A percentile compares a stretch with the other conserved stretches of the same genome.
These are phyloP conservation scores for Rosa lucieae DNA, from an alignment of 306 rosid species.

Conservation along the genomic window DNA sequence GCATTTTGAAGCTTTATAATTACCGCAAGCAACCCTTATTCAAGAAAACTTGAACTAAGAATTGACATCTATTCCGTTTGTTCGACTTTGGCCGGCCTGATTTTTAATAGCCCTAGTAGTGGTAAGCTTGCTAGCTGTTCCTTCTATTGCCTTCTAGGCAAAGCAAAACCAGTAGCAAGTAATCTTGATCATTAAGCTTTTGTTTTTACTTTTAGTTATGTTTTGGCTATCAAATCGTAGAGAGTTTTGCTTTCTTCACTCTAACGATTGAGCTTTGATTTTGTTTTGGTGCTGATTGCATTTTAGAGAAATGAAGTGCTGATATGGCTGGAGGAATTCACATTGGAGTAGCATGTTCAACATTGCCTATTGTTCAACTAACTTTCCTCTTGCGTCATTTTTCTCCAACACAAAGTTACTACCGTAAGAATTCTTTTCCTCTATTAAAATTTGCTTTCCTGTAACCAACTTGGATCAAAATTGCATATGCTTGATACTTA, in stretches of 20 bases:
- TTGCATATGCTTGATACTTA: neutral
- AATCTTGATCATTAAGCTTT: neutral
- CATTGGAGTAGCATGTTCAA: conserved; percentile 46
- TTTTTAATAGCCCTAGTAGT: neutral
- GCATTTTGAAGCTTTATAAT: neutral
- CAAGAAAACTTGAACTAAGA: neutral
- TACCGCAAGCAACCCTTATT: neutral
- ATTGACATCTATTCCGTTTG: neutral
- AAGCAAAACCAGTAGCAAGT: neutral
- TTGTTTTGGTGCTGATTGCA: conserved; percentile 28
- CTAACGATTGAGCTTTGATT: neutral
- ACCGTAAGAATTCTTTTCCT: neutral
- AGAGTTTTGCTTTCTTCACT: neutral
- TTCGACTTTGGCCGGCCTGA: neutral
- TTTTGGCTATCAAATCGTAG: neutral
- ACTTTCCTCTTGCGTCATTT: neutral
- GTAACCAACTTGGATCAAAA: neutral
- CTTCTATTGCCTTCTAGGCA: neutral
- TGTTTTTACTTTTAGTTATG: neutral
- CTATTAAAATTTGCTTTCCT: neutral
- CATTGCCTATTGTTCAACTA: conserved; percentile 4
- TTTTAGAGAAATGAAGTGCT: conserved; percentile 87
- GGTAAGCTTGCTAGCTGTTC: neutral
- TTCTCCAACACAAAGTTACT: neutral
- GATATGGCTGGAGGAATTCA: conserved; percentile 80